phyloP scores from a whole-genome alignment of 768 basidiomycete species.

The Candolleomyces efflorescens region DNA sequence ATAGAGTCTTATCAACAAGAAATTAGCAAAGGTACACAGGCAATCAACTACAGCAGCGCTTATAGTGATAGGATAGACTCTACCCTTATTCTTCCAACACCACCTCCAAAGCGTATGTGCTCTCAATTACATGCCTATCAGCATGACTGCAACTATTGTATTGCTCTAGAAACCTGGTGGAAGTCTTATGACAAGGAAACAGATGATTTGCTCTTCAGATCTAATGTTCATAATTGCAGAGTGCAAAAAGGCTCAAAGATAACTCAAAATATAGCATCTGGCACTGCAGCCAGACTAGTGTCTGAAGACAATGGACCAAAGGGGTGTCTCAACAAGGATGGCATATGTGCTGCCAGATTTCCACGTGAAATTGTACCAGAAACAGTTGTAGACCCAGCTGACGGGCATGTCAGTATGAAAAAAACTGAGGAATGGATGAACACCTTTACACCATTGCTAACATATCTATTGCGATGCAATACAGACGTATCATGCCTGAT shows the following conservation, averaged over 20 bases:
- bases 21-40: too few relatives aligned
- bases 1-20: too few relatives aligned
- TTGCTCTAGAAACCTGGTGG: too few relatives aligned
- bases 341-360: conserved; percentile 31
- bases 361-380: conserved; percentile 19
- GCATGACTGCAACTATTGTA: too few relatives aligned
- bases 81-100: too few relatives aligned
- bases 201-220: too few relatives aligned
- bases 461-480: conserved; percentile 34
- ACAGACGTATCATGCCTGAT: conserved; percentile 32
- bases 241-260: too few relatives aligned
- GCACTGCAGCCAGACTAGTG: too few relatives aligned
- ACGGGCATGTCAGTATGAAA: conserved; percentile 25
- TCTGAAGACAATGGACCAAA: not conserved
- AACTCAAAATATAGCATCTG: not conserved
- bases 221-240: not conserved
- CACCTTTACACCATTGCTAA: conserved; percentile 22
- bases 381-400: conserved; percentile 20
- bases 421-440: conserved; percentile 35
- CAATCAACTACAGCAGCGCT: too few relatives aligned
- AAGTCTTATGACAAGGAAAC: too few relatives aligned
- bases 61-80: too few relatives aligned
- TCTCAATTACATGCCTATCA: too few relatives aligned
- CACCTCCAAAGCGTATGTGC: not conserved
- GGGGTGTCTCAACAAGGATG: conserved; percentile 17